Percentiles rank a stretch among this genome's conserved stretches.
Evolutionary conservation across 192 early-diverging fungal species (phyloP).

Genomic region (Coemansia sp.): DNA sequence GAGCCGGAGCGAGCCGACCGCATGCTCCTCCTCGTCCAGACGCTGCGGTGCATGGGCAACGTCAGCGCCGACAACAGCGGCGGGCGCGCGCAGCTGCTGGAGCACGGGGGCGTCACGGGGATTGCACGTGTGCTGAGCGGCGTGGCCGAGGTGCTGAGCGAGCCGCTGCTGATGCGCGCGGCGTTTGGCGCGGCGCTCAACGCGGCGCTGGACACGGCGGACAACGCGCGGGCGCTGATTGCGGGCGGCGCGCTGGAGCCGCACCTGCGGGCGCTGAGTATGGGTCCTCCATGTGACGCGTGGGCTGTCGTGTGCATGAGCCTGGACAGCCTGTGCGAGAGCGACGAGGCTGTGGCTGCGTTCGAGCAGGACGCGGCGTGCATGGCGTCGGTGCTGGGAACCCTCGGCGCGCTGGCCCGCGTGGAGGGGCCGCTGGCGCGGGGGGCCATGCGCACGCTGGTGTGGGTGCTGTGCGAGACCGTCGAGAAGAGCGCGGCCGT

Average conservation of each 20-base stretch:
- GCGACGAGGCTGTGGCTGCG: slow-evolving; percentile 7
- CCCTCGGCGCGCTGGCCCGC: slow-evolving; percentile 16
- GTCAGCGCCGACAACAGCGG: slow-evolving; percentile 32
- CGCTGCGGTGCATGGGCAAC: slow-evolving; percentile 49
- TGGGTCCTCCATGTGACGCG: neutral
- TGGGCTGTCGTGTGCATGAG: slow-evolving; percentile 30
- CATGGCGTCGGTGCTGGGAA: neutral
- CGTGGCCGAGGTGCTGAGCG: neutral
- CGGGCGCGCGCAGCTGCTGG: slow-evolving; percentile 14
- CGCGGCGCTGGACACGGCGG: slow-evolving; percentile 22
- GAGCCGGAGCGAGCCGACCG: slow-evolving; percentile 20
- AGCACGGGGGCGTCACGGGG: slow-evolving; percentile 7
- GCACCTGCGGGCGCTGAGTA: slow-evolving; percentile 17
- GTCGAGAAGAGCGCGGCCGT: slow-evolving; percentile 32
- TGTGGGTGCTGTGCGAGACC: slow-evolving; percentile 43
- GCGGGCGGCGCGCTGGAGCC: slow-evolving; percentile 14
- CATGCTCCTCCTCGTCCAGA: slow-evolving; percentile 32
- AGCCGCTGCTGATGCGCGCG: slow-evolving; percentile 40
- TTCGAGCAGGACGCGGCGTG: slow-evolving; percentile 19
- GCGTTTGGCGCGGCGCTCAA: slow-evolving; percentile 46
- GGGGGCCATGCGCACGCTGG: slow-evolving; percentile 32
- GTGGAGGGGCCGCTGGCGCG: slow-evolving; percentile 3
- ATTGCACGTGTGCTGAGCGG: neutral
- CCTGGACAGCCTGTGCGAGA: slow-evolving; percentile 44
- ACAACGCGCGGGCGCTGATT: slow-evolving; percentile 20